These are phyloP conservation scores for Solanum bulbocastanum DNA, from an alignment of 257 asterid species.

Conservation along the genomic window DNA sequence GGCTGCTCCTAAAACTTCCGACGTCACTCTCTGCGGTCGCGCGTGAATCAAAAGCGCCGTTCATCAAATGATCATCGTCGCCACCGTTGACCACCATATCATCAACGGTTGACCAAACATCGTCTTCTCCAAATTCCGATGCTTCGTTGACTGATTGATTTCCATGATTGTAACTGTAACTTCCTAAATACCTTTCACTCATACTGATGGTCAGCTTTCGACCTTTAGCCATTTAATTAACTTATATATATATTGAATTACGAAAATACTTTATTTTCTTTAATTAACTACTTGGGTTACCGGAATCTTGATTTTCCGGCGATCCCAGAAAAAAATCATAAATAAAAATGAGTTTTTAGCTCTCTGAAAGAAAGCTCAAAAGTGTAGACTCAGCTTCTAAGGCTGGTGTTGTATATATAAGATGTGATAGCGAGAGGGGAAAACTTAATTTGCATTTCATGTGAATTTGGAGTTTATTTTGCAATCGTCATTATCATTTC, in stretches of 20 bases:
- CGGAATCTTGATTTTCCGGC: constrained; percentile 30
- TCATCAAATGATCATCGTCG: constrained; percentile 16
- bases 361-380: neutral
- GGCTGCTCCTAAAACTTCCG: neutral
- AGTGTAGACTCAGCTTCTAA: constrained; percentile 8
- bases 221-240: constrained; percentile 60
- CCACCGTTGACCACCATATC: constrained; percentile 24
- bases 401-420: constrained; percentile 42
- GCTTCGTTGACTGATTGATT: constrained; percentile 25
- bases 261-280: neutral
- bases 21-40: constrained; percentile 18
- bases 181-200: constrained; percentile 51
- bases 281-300: neutral
- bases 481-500: neutral
- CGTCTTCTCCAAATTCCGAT: constrained; percentile 67
- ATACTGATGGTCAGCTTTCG: constrained; percentile 51
- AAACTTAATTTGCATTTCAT: constrained; percentile 23
- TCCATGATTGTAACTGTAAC: constrained; percentile 8
- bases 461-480: constrained; percentile 51
- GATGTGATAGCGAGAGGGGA: constrained; percentile 9
- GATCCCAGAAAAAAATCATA: constrained; percentile 8
- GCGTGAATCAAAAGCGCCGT: constrained; percentile 35
- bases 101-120: constrained; percentile 61
- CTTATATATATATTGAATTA: neutral
- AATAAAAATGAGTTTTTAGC: neutral